Evolutionary conservation across 768 basidiomycete genomes (phyloP), one percentile per base, ranked within the genome.

Genomic region (Mycena indigotica): DNA sequence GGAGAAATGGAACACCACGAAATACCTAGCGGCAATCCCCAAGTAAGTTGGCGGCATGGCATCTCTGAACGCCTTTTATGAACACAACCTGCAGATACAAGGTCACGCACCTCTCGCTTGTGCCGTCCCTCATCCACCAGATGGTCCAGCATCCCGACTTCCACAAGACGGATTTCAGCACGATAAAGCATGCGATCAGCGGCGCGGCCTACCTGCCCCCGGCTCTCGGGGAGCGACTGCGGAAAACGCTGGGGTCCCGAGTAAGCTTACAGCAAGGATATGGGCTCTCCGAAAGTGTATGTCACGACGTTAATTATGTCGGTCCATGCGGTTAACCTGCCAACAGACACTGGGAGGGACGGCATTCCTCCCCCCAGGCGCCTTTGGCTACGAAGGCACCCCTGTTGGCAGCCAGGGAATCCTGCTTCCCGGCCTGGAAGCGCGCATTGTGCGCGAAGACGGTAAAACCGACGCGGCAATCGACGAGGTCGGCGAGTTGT

Each of bases 131-230:
- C 25, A 70, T 86, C 0, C 82, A 88, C 62, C 88, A 88, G 61
- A 73, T 91, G 8, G 80, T 87, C 2, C 80, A 84, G 61, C 77
- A 86, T 58, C 83, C 85, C 4, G 66, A 66, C 5, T 76, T 77
- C 5, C 67, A 74, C 32, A 75, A 80, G 32, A 71, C 74, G 3
- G 85, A 89, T 64, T 71, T 89, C 15, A 84, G 79, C 61, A 80
- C 78, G 0, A 65, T 91, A 1, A 66, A 70, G 5, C 1, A 29
- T 5, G 56, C 85, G 24, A 70, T 67, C 5, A 80, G 78, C 56
- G 89, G 88, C 4, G 89, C 86, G 0, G 88, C 89, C 1, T 84
- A 88, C 64, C 79, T 90, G 21, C 86, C 89, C 0, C 78, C 80
- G 1, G 74, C 81, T 19, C 74, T 91, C 5, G 21, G 8, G 8